Evolutionary conservation across 805 yeast species (phyloP).

Genomic region (Wickerhamiella occidentalis): DNA sequence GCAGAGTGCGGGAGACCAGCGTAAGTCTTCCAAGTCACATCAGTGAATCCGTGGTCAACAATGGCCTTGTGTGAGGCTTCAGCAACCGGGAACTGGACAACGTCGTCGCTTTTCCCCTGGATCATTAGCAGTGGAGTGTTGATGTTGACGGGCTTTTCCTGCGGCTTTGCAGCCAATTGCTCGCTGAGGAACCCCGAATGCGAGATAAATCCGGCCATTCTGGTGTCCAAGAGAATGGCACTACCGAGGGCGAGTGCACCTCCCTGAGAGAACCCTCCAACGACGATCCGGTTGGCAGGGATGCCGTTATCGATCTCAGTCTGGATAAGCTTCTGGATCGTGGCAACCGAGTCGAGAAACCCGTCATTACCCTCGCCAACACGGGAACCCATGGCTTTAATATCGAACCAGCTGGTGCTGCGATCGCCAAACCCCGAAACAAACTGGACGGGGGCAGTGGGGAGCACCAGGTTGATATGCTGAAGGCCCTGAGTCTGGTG

Average conservation of each 20-base stretch:
- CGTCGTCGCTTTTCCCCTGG: constrained; percentile 70
- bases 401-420: constrained; percentile 85
- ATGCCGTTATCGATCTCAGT: constrained; percentile 28
- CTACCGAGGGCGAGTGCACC: constrained; percentile 54
- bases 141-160: constrained; percentile 33
- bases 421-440: constrained; percentile 50
- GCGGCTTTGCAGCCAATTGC: constrained; percentile 9
- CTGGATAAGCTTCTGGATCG: constrained; percentile 24
- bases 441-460: constrained; percentile 71
- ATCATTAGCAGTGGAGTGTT: constrained; percentile 75
- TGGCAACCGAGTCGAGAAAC: constrained; percentile 25
- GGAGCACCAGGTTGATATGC: constrained; percentile 67
- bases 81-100: constrained; percentile 35
- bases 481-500: constrained; percentile 33
- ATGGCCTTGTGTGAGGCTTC: constrained; percentile 35
- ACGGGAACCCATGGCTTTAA: constrained; percentile 29
- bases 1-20: constrained; percentile 58
- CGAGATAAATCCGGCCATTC: constrained; percentile 66
- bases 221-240: constrained; percentile 27
- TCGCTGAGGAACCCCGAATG: constrained; percentile 60
- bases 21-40: constrained; percentile 41
- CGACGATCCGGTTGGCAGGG: constrained; percentile 43
- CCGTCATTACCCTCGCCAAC: constrained; percentile 29
- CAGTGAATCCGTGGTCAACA: constrained; percentile 33
- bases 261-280: constrained; percentile 96